Conservation (phyloP, 441 rosid genomes). For the Populus hybrid region DNA sequence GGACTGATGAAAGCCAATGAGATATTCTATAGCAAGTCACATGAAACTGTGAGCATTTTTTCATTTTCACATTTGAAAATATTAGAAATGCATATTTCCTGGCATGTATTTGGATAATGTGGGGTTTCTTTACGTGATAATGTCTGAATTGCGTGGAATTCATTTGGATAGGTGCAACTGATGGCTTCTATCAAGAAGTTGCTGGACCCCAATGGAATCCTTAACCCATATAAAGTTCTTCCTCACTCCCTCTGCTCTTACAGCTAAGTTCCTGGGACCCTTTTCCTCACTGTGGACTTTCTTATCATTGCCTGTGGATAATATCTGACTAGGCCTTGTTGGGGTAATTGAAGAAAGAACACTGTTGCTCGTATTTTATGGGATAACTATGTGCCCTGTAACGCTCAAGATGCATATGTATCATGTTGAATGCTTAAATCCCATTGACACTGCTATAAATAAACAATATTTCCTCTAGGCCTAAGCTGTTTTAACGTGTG, state of each 20-base stretch:
- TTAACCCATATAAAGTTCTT: slow-evolving; percentile 87
- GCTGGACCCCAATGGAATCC: slow-evolving; percentile 79
- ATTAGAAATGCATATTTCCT: background rate
- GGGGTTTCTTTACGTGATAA: background rate
- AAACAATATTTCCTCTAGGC: background rate
- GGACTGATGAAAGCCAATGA: slow-evolving; percentile 94
- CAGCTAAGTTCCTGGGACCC: slow-evolving; percentile 24
- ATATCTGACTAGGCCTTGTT: background rate
- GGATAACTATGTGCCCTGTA: too few relatives aligned
- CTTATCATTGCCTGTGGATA: slow-evolving; percentile 3
- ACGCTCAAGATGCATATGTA: background rate
- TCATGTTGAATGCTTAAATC: background rate
- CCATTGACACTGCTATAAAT: background rate
- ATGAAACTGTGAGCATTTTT: slow-evolving; percentile 53
- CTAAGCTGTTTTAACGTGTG: background rate
- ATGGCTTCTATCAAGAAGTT: slow-evolving; percentile 76
- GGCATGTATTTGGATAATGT: background rate
- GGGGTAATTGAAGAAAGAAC: background rate
- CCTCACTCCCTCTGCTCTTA: slow-evolving; percentile 39
- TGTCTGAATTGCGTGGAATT: slow-evolving; percentile 10
- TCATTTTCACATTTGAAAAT: background rate
- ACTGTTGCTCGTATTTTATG: too few relatives aligned
- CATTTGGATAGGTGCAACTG: slow-evolving; percentile 50
- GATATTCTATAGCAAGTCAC: slow-evolving; percentile 79
- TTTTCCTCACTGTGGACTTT: background rate